Percentiles rank a stretch among this genome's conserved stretches.
phyloP scores from a whole-genome alignment of 108 stramenopile species.

The Poteriospumella lacustris region DNA sequence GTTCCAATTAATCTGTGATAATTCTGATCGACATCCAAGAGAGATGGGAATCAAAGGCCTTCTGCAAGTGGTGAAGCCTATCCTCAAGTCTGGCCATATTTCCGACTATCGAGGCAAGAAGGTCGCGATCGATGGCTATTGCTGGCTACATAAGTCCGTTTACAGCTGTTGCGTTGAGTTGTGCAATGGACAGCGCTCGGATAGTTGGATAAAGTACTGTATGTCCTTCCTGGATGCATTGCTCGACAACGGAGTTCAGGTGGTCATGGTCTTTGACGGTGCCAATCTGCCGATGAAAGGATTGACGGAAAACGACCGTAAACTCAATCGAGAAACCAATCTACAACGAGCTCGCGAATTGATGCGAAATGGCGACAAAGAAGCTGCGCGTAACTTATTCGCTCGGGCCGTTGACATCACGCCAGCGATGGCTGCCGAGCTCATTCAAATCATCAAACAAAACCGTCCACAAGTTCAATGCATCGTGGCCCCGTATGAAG shows the following conservation, averaged over 20 bases:
- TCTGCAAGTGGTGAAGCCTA: slow-evolving; percentile 1
- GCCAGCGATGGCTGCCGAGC: slow-evolving; percentile 12
- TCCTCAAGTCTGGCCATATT: slow-evolving; percentile 27
- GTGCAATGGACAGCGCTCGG: neutral
- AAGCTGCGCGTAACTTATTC: slow-evolving; percentile 31
- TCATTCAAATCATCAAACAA: slow-evolving; percentile 32
- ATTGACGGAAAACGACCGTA: slow-evolving; percentile 35
- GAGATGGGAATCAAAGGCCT: slow-evolving; percentile 32
- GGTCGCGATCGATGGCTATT: slow-evolving; percentile 43
- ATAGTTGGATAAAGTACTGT: neutral
- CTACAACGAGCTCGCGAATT: slow-evolving; percentile 32
- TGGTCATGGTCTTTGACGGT: slow-evolving; percentile 45
- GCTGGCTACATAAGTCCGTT: slow-evolving; percentile 41
- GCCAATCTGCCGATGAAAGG: slow-evolving; percentile 39
- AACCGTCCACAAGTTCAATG: slow-evolving; percentile 27
- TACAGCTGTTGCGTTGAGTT: slow-evolving; percentile 45
- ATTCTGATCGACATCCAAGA: neutral
- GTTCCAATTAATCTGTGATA: too few species aligned
- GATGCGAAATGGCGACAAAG: slow-evolving; percentile 15
- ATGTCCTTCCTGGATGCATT: slow-evolving; percentile 32
- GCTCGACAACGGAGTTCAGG: slow-evolving; percentile 40
- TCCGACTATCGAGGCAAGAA: slow-evolving; percentile 40
- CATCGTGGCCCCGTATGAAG: slow-evolving; percentile 48
- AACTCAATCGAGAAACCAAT: slow-evolving; percentile 24
- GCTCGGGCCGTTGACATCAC: slow-evolving; percentile 35